A percentile compares a stretch with the other conserved stretches of the same genome.
These are phyloP conservation scores for Ceratocystis colombiana DNA, from an alignment of 2,329 filamentous ascomycete species.

Conservation along the genomic window DNA sequence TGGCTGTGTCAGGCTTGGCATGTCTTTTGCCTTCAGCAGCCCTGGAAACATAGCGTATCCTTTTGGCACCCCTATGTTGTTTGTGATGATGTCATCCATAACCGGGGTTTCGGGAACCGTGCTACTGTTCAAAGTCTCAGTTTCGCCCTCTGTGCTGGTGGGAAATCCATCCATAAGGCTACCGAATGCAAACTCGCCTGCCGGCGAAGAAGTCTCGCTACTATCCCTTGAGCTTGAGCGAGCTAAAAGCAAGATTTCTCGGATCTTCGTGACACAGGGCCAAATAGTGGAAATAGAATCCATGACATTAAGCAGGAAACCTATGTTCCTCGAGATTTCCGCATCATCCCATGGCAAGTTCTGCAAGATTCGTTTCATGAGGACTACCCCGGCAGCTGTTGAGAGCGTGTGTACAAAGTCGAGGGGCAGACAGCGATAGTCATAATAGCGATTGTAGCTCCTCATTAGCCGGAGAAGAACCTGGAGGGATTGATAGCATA, in stretches of 20 bases:
- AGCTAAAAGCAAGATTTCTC: constrained; percentile 31
- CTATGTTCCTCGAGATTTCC: constrained; percentile 42
- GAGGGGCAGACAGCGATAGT: constrained; percentile 37
- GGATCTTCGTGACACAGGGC: constrained; percentile 39
- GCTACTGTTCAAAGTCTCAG: background rate
- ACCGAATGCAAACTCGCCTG: constrained; percentile 1
- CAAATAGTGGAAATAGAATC: constrained; percentile 43
- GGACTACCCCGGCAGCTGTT: constrained; percentile 38
- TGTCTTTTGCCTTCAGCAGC: background rate
- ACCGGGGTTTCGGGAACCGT: background rate
- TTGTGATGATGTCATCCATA: background rate
- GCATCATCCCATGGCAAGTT: constrained; percentile 35
- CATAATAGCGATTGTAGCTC: constrained; percentile 38
- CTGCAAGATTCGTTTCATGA: constrained; percentile 40
- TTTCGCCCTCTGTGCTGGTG: background rate
- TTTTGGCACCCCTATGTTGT: background rate
- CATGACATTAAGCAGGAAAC: constrained; percentile 41
- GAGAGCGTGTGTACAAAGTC: constrained; percentile 43
- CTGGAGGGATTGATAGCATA: constrained; percentile 41
- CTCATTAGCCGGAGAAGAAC: constrained; percentile 39
- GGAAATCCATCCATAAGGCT: constrained; percentile 18
- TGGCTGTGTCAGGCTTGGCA: background rate
- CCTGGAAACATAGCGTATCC: background rate
- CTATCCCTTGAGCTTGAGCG: constrained; percentile 17
- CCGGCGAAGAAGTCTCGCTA: background rate